phyloP scores from a whole-genome alignment of 1,284 basidiomycete species.

The Acaromyces ingoldii region DNA sequence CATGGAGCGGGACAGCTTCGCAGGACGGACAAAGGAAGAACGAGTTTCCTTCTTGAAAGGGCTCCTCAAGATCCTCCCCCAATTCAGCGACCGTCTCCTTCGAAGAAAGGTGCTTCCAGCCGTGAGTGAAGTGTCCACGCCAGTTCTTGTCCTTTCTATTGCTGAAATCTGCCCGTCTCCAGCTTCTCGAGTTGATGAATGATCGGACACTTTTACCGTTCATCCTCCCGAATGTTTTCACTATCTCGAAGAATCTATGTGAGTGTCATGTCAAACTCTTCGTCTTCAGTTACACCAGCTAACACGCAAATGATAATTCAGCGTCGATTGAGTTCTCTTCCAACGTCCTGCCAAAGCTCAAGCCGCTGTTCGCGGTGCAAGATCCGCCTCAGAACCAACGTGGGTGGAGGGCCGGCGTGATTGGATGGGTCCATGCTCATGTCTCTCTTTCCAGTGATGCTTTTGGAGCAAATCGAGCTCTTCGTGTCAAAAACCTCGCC shows the following conservation, averaged over 20 bases:
- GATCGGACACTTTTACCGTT: conserved; percentile 66
- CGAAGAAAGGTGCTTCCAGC: conserved; percentile 89
- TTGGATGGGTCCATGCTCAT: neutral
- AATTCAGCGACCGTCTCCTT: conserved; percentile 80
- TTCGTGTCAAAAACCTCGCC: conserved; percentile 87
- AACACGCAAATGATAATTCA: neutral
- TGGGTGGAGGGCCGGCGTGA: conserved; percentile 2
- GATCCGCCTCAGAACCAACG: conserved; percentile 83
- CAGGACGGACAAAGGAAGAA: conserved; percentile 86
- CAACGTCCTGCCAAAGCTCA: conserved; percentile 77
- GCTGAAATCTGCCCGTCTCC: neutral
- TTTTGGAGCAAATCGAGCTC: conserved; percentile 77
- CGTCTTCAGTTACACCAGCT: no score
- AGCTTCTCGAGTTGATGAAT: conserved; percentile 53
- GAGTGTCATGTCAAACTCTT: no score
- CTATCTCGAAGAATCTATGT: conserved; percentile 74
- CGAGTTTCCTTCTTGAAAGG: conserved; percentile 88
- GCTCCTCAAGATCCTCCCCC: conserved; percentile 71
- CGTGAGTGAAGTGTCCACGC: conserved; percentile 64
- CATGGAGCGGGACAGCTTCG: conserved; percentile 89
- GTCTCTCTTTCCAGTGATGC: conserved; percentile 18
- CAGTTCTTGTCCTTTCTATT: conserved; percentile 23
- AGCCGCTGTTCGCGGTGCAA: conserved; percentile 81
- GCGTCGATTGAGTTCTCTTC: conserved; percentile 66
- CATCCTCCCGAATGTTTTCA: conserved; percentile 95